A percentile compares a stretch with the other conserved stretches of the same genome.
Evolutionary conservation across 495 filamentous ascomycete genomes (phyloP).

Genomic region (Thozetella sp.): DNA sequence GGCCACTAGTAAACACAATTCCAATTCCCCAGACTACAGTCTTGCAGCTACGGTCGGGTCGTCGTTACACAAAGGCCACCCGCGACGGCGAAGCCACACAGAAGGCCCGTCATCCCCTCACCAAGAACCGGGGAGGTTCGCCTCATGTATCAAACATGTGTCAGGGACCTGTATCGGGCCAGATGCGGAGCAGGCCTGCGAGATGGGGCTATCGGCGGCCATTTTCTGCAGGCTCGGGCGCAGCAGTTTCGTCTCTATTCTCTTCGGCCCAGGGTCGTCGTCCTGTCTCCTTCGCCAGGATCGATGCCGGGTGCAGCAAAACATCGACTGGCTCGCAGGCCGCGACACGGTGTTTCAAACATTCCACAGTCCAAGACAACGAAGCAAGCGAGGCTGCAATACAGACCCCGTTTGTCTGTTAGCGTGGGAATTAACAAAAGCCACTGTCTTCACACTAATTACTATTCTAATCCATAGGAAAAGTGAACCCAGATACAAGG

Average conservation of each 20-base stretch:
- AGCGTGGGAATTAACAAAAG: too few species aligned
- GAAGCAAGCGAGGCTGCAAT: too few species aligned
- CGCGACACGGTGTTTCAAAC: neutral
- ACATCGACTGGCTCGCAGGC: neutral
- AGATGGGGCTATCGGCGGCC: too few species aligned
- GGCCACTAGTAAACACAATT: neutral
- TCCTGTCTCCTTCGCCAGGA: neutral
- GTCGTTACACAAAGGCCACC: neutral
- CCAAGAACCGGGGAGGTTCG: conserved; percentile 1
- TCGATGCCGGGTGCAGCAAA: too few species aligned
- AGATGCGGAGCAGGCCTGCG: neutral
- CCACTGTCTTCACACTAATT: too few species aligned
- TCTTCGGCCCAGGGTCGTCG: neutral
- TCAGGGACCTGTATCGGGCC: neutral
- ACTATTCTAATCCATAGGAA: too few species aligned
- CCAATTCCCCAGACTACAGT: neutral
- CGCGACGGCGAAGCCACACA: neutral
- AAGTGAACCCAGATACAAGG: too few species aligned
- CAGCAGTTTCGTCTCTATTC: neutral
- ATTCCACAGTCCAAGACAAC: neutral
- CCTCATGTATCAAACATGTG: conserved; percentile 3
- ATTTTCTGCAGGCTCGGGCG: neutral
- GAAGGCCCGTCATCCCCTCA: too few species aligned
- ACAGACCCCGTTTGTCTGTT: too few species aligned
- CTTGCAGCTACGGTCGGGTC: neutral